phyloP scores from a whole-genome alignment of 805 yeast species.

The Wickerhamomyces chaumierensis region DNA sequence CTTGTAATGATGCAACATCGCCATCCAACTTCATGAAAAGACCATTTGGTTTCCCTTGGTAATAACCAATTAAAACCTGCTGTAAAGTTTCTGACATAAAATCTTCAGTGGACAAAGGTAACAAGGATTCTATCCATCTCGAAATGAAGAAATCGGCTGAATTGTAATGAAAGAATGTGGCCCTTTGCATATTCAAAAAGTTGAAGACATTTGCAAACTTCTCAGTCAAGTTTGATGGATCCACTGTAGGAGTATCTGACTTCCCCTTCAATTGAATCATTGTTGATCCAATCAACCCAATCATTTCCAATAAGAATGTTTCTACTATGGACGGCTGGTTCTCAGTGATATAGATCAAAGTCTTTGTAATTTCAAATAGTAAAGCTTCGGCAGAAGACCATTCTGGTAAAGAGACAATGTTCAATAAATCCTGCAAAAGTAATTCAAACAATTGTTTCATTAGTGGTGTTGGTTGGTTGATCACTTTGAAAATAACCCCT shows the following conservation, averaged over 20 bases:
- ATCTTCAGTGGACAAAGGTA: too few species aligned
- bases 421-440: conserved; percentile 44
- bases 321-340: conserved; percentile 31
- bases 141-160: conserved; percentile 9
- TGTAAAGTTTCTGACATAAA: too few species aligned
- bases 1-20: neutral
- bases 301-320: conserved; percentile 42
- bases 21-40: neutral
- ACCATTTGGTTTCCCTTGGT: conserved; percentile 2
- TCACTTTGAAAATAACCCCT: conserved; percentile 11
- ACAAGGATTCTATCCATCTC: conserved; percentile 12
- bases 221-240: neutral
- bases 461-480: conserved; percentile 22
- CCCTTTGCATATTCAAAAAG: conserved; percentile 1
- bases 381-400: conserved; percentile 52
- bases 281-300: conserved; percentile 49
- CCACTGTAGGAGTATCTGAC: conserved; percentile 2
- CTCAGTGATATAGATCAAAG: conserved; percentile 28
- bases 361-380: conserved; percentile 31
- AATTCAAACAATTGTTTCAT: conserved; percentile 34
- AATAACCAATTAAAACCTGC: conserved; percentile 1
- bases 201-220: conserved; percentile 2
- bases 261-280: conserved; percentile 27
- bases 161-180: neutral
- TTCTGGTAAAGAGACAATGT: conserved; percentile 40